Evolutionary conservation across 2,329 filamentous ascomycete species (phyloP), one percentile per base, ranked within the genome.

Genomic region (Ampelomyces quisqualis): DNA sequence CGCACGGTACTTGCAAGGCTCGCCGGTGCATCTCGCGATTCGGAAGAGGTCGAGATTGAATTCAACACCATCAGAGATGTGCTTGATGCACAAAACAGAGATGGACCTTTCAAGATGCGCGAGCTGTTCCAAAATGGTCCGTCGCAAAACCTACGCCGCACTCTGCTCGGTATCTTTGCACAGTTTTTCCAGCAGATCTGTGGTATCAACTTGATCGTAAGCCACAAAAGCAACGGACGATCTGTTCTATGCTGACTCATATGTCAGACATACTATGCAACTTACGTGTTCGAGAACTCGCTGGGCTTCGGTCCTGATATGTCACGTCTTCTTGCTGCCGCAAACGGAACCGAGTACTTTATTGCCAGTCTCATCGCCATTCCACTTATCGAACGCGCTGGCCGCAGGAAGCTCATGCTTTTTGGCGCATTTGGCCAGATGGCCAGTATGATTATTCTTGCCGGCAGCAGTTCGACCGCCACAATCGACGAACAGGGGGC

Each of bases 111-210:
- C 52, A 39, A 43, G 34, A 37, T 45, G 35, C 59, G 57, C 30
- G 59, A 68, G 6, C 57, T 74, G 44, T 45, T 73, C 32, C 70
- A 69, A 38, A 71, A 75, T 32, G 71, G 70, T 4, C 62, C 65
- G 7, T 70, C 74, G 38, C 71, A 67, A 40, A 75, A 69, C 45
- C 49, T 62, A 11, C 71, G 67, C 37, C 62, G 65, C 9, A 71
- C 67, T 0, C 47, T 74, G 24, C 60, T 75, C 0, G 70, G 72
- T 18, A 64, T 72, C 4, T 69, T 71, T 2, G 69, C 68, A 1
- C 71, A 75, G 34, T 74, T 75, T 34, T 75, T 76, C 64, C 72
- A 76, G 33, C 69, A 72, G 37, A 55, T 70, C 9, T 54, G 49
- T 21, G 68, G 69, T 6, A 49, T 51, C 30, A 53, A 49, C 7